Evolutionary conservation across 2,329 filamentous ascomycete genomes (phyloP), one percentile per base, ranked within the genome.

Genomic region (Exophiala mesophila): DNA sequence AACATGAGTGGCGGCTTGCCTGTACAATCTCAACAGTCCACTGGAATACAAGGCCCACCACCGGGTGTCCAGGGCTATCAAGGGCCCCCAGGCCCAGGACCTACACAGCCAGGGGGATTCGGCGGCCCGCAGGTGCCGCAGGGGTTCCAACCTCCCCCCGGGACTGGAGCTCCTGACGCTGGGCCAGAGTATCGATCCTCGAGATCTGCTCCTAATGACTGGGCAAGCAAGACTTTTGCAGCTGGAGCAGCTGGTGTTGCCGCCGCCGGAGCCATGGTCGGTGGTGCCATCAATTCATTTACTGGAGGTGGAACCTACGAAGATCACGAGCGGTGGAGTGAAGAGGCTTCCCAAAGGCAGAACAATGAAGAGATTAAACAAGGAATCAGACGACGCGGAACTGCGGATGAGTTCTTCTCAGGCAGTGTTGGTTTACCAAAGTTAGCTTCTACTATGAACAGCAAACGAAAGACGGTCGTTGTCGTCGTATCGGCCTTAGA

Each of bases 291-390:
- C 53, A 83, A 83, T 40, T 82, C 85, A 12, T 92, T 94, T 53
- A 77, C 85, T 41, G 86, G 95, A 61, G 85, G 89, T 59, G 82
- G 80, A 49, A 83, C 83, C 38, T 92, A 84, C 62, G 82, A 80
- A 51, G 90, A 96, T 63, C 87, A 92, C 65, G 85, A 87, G 61
- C 81, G 87, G 39, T 96, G 90, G 90, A 88, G 84, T 10, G 88
- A 96, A 63, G 89, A 96, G 67, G 86, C 83, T 16, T 83, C 86
- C 55, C 76, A 83, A 36, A 79, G 83, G 54, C 67, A 65, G 42
- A 65, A 57, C 43, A 62, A 62, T 38, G 63, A 60, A 44, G 42
- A 49, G 13, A 35, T 46, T 10, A 47, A 44, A 21, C 41, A 47
- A 33, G 44, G 52, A 7, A 47, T 57, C 26, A 39, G 41, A 23